A percentile compares a stretch with the other conserved stretches of the same genome.
phyloP scores from a whole-genome alignment of 805 yeast genomes.

The Nakazawaea populi region DNA sequence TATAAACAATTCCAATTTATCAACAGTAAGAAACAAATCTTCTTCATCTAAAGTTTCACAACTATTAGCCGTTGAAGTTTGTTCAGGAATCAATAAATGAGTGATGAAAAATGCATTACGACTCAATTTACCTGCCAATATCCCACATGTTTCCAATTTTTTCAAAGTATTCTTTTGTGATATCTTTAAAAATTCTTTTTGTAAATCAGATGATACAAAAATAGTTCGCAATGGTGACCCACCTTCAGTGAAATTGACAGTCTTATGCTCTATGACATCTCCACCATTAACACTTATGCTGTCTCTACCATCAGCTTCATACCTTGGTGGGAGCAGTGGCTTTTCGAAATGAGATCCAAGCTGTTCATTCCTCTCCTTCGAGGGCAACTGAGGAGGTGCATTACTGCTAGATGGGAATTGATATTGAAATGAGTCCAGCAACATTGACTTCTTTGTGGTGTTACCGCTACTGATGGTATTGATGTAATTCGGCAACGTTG shows the following conservation, averaged over 20 bases:
- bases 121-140: slow-evolving; percentile 55
- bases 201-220: slow-evolving; percentile 41
- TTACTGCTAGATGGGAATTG: slow-evolving; percentile 1
- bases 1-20: slow-evolving; percentile 50
- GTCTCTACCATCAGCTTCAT: too few relatives aligned
- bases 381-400: slow-evolving; percentile 3
- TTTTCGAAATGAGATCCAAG: too few relatives aligned
- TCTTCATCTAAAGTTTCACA: slow-evolving; percentile 61
- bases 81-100: slow-evolving; percentile 56
- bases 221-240: slow-evolving; percentile 49
- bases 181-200: slow-evolving; percentile 35
- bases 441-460: too few relatives aligned
- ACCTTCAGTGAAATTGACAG: slow-evolving; percentile 43
- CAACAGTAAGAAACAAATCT: slow-evolving; percentile 47
- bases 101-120: slow-evolving; percentile 61
- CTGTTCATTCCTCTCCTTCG: not conserved
- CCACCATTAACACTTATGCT: too few relatives aligned
- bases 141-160: slow-evolving; percentile 61
- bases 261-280: slow-evolving; percentile 25
- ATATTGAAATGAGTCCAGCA: not conserved
- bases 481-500: not conserved
- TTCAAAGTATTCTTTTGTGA: slow-evolving; percentile 43
- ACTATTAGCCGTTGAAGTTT: slow-evolving; percentile 56
- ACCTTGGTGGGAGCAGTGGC: too few relatives aligned
- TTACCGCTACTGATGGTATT: not conserved